Conservation (phyloP, 495 filamentous ascomycete genomes). For the Parathielavia hyrcaniae region DNA sequence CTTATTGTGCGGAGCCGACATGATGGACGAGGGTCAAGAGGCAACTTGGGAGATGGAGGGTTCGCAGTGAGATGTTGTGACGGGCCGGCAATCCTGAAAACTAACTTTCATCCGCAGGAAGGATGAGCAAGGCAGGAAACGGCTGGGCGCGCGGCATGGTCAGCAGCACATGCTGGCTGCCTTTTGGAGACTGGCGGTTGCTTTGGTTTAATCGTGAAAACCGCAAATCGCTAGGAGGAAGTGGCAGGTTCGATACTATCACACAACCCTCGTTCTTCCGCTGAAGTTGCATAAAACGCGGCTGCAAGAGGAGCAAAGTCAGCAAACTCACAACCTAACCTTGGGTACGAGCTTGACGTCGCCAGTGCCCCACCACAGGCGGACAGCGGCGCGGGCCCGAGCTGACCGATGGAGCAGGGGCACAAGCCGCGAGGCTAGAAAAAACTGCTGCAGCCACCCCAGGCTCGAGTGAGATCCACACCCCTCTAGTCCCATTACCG, state of each 20-base stretch:
- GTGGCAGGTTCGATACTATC: constrained; percentile 10
- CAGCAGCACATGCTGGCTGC: constrained; percentile 10
- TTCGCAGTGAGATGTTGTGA: constrained; percentile 1
- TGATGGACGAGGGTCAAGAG: constrained; percentile 9
- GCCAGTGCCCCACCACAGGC: constrained; percentile 14
- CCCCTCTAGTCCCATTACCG: neutral
- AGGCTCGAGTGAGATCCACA: neutral
- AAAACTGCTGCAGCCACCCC: constrained; percentile 13
- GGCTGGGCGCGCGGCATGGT: neutral
- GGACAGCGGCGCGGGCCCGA: neutral
- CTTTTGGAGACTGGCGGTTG: too few relatives aligned
- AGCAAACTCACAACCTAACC: neutral
- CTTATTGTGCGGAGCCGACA: constrained; percentile 32
- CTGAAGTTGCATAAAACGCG: neutral
- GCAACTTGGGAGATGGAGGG: neutral
- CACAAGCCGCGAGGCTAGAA: constrained; percentile 9
- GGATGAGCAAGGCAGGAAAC: neutral
- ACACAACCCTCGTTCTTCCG: constrained; percentile 9
- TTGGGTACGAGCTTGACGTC: constrained; percentile 25
- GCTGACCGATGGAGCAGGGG: neutral
- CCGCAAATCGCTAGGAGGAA: neutral
- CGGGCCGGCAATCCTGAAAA: neutral
- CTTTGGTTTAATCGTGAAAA: neutral
- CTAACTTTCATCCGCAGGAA: constrained; percentile 4
- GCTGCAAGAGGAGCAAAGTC: neutral